Conservation (phyloP, 768 basidiomycete species). For the Galerina sulciceps region DNA sequence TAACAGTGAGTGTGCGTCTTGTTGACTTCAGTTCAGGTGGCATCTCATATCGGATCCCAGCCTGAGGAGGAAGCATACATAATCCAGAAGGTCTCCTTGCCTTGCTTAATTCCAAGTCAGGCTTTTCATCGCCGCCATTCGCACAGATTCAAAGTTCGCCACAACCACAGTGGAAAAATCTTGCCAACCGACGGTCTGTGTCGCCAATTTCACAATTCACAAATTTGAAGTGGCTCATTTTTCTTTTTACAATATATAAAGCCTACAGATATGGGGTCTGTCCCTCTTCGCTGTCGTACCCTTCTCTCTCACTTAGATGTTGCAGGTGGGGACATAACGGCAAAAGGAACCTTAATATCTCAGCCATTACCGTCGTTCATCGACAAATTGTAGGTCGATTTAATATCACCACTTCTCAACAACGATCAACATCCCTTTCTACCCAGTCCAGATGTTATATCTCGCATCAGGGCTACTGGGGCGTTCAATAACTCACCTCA, state of each 20-base stretch:
- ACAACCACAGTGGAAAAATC: conserved; percentile 80
- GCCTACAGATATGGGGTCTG: conserved; percentile 77
- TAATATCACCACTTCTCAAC: conserved; percentile 3
- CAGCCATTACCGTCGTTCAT: conserved; percentile 76
- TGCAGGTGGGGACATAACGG: conserved; percentile 74
- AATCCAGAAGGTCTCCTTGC: conserved; percentile 67
- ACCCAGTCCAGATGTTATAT: conserved; percentile 77
- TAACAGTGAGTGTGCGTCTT: conserved; percentile 46
- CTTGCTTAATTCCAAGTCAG: conserved; percentile 3
- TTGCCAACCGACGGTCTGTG: conserved; percentile 70
- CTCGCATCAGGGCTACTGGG: conserved; percentile 66
- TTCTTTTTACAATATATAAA: conserved; percentile 26
- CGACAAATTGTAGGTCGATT: conserved; percentile 57
- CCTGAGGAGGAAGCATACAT: conserved; percentile 78
- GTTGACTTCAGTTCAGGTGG: neutral
- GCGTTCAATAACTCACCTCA: conserved; percentile 69
- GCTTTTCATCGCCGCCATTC: conserved; percentile 10
- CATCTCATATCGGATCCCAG: conserved; percentile 25
- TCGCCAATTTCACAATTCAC: neutral
- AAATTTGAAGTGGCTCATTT: neutral
- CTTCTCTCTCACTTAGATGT: conserved; percentile 2
- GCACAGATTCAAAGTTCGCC: conserved; percentile 76
- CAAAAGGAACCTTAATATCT: conserved; percentile 69
- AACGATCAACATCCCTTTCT: neutral
- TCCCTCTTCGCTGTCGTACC: conserved; percentile 1